These are phyloP conservation scores for Agaricus subrufescens DNA, from an alignment of 768 basidiomycete genomes.

Conservation along the genomic window DNA sequence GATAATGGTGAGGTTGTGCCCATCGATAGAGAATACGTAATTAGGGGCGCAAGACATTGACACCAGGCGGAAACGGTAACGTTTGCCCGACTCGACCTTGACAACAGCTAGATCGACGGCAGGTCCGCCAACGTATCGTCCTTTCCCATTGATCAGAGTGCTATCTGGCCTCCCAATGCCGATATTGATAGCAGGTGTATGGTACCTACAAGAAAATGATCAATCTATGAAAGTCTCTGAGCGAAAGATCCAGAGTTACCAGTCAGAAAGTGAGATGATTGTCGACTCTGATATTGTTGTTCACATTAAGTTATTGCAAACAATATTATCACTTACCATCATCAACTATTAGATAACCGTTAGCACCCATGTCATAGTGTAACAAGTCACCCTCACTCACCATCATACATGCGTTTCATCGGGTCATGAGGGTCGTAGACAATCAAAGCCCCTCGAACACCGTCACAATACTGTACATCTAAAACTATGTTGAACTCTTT, in stretches of 20 bases:
- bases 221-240: neutral
- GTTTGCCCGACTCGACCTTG: conserved; percentile 26
- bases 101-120: conserved; percentile 25
- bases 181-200: conserved; percentile 15
- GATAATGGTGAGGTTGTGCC: conserved; percentile 34
- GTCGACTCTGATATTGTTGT: conserved; percentile 27
- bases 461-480: conserved; percentile 47
- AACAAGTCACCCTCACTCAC: neutral
- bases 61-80: conserved; percentile 24
- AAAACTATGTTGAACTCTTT: neutral
- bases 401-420: conserved; percentile 23
- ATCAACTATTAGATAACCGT: conserved; percentile 19
- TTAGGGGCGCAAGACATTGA: conserved; percentile 25
- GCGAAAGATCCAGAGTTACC: conserved; percentile 14
- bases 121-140: conserved; percentile 30
- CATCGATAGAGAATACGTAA: conserved; percentile 39
- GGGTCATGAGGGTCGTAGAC: conserved; percentile 36
- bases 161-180: conserved; percentile 20
- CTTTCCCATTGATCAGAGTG: conserved; percentile 33
- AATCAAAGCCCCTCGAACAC: conserved; percentile 30
- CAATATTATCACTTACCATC: conserved; percentile 22
- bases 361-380: neutral
- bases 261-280: conserved; percentile 34
- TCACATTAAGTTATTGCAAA: conserved; percentile 10
- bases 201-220: conserved; percentile 14